Percentiles rank a stretch among this genome's conserved stretches.
These are phyloP conservation scores for Didymella glomerata DNA, from an alignment of 2,329 filamentous ascomycete species.

Conservation along the genomic window DNA sequence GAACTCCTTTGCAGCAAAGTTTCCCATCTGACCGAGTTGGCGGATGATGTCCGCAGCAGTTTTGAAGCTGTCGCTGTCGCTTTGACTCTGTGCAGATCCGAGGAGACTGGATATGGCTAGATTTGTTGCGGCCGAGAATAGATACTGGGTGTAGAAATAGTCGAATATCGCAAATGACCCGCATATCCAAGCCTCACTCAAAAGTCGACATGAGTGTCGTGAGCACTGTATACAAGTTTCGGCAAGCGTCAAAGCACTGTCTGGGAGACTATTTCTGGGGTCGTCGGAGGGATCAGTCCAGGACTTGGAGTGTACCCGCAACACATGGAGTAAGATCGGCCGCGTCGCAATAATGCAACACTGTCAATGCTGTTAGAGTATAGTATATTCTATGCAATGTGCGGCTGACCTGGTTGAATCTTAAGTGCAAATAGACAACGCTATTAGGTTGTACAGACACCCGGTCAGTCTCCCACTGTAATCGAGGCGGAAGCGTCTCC, in stretches of 20 bases:
- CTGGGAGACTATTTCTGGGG: neutral
- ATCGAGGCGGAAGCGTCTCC: neutral
- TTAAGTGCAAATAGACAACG: neutral
- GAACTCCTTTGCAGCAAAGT: neutral
- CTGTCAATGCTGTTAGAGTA: neutral
- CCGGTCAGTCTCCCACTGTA: neutral
- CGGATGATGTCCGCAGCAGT: neutral
- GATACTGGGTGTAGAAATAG: conserved; percentile 46
- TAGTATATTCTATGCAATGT: neutral
- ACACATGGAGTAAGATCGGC: neutral
- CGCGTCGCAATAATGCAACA: neutral
- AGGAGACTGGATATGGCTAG: neutral
- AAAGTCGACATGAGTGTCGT: conserved; percentile 27
- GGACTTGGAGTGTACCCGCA: neutral
- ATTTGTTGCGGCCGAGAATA: neutral
- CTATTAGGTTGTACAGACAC: neutral
- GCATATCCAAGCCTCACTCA: conserved; percentile 58
- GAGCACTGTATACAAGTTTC: neutral
- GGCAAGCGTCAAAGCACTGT: neutral
- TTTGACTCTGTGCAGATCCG: neutral
- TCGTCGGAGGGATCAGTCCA: neutral
- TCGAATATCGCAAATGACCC: conserved; percentile 59
- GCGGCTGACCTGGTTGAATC: neutral
- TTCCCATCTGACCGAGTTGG: neutral
- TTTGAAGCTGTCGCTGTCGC: neutral